A percentile compares a stretch with the other conserved stretches of the same genome.
phyloP scores from a whole-genome alignment of 2,329 filamentous ascomycete species.

The Phoma sp. region DNA sequence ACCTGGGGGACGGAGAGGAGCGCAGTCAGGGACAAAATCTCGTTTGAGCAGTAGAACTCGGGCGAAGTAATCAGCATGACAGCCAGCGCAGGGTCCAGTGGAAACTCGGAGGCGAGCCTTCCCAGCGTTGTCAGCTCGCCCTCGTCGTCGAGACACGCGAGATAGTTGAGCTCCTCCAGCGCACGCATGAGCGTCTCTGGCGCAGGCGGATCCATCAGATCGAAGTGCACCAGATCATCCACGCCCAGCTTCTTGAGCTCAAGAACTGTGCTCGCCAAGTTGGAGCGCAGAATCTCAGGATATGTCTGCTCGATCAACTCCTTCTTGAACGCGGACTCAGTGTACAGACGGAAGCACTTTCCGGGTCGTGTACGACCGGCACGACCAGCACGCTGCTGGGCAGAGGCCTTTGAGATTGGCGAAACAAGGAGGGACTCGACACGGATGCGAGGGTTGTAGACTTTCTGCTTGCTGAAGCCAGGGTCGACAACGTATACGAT shows the following conservation, averaged over 20 bases:
- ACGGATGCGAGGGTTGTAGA: slow-evolving; percentile 95
- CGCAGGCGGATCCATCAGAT: slow-evolving; percentile 97
- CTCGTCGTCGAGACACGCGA: slow-evolving; percentile 95
- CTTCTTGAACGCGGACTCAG: slow-evolving; percentile 94
- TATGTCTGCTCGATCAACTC: slow-evolving; percentile 98
- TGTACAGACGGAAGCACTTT: slow-evolving; percentile 98
- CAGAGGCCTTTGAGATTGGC: slow-evolving; percentile 96
- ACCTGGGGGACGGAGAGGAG: slow-evolving; percentile 93
- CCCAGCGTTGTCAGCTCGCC: slow-evolving; percentile 89
- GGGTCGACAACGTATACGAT: slow-evolving; percentile 99
- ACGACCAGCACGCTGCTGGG: slow-evolving; percentile 97
- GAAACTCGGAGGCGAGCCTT: slow-evolving; percentile 89
- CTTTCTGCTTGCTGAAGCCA: slow-evolving; percentile 98
- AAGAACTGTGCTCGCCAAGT: slow-evolving; percentile 90
- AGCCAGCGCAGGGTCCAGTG: slow-evolving; percentile 88
- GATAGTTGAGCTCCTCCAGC: slow-evolving; percentile 95
- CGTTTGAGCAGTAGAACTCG: slow-evolving; percentile 98
- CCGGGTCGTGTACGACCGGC: slow-evolving; percentile 97
- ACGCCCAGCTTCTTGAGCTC: slow-evolving; percentile 98
- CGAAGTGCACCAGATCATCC: slow-evolving; percentile 95
- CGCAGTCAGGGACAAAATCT: slow-evolving; percentile 93
- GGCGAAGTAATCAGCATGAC: slow-evolving; percentile 98
- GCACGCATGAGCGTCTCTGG: slow-evolving; percentile 99
- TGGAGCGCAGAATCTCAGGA: slow-evolving; percentile 92
- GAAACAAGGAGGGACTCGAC: slow-evolving; percentile 98